Evolutionary conservation across 805 yeast species (phyloP), one percentile per base, ranked within the genome.

Genomic region (Zygoascus biomembranicola): DNA sequence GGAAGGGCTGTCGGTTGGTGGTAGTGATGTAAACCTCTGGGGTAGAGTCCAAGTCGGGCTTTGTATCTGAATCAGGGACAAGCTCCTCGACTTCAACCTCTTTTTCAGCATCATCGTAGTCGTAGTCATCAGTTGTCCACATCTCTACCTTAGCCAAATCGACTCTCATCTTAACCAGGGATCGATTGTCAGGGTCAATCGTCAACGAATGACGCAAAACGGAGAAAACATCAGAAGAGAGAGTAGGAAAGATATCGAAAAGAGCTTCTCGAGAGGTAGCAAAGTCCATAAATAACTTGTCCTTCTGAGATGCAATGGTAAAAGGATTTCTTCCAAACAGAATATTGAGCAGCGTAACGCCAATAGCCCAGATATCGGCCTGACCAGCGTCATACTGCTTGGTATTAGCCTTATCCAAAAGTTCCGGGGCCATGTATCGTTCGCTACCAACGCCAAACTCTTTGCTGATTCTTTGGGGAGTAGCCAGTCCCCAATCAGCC

Each of bases 391-490:
- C 85, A 66, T 90, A 90, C 44, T 76, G 43, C 54, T 66, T 64
- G 52, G 60, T 55, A 47, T 57, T 52, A 44, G 70, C 67, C 47
- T 72, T 71, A 60, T 89, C 95, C 64, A 89, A 84, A 54, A 89
- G 70, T 65, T 90, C 97, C 0, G 97, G 97, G 0, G 97, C 95
- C 97, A 90, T 90, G 69, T 90, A 90, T 57, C 95, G 76, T 69
- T 88, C 96, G 52, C 88, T 81, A 23, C 97, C 97, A 55, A 88
- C 86, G 57, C 87, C 95, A 66, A 89, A 86, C 63, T 88, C 90
- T 37, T 79, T 70, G 61, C 87, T 82, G 47, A 71, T 69, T 43
- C 74, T 70, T 10, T 78, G 76, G 48, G 78, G 77, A 55, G 92
- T 79, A 20, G 97, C 90, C 20, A 92, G 74, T 4, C 98, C 98